Evolutionary conservation across 2,329 filamentous ascomycete species (phyloP).

Genomic region (Aspergillus carbonarius): DNA sequence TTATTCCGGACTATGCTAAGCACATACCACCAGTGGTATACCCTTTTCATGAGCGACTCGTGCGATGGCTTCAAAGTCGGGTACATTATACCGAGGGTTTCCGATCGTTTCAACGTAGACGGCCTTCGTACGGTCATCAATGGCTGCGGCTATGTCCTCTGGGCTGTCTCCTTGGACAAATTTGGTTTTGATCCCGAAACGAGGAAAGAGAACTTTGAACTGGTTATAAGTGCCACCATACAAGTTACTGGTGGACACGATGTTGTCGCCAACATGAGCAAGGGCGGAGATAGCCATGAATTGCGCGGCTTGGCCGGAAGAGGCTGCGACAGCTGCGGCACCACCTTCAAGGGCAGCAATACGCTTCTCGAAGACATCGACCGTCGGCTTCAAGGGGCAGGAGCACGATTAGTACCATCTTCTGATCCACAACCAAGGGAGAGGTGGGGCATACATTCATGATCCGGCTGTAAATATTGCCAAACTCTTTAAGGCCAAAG

Average conservation of each 20-base stretch:
- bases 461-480: constrained; percentile 97
- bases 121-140: constrained; percentile 91
- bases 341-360: constrained; percentile 95
- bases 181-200: constrained; percentile 84
- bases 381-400: constrained; percentile 65
- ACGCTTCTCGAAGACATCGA: constrained; percentile 94
- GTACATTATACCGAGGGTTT: constrained; percentile 90
- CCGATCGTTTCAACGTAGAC: constrained; percentile 91
- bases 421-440: neutral
- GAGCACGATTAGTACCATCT: neutral
- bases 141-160: constrained; percentile 74
- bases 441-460: constrained; percentile 70
- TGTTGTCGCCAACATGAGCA: constrained; percentile 88
- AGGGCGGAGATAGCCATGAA: constrained; percentile 86
- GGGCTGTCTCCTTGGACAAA: constrained; percentile 80
- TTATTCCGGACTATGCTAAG: neutral
- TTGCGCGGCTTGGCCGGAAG: constrained; percentile 86
- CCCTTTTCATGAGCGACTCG: constrained; percentile 73
- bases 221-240: constrained; percentile 98
- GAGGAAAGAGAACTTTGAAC: constrained; percentile 84
- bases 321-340: constrained; percentile 76
- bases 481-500: constrained; percentile 94
- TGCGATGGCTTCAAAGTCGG: constrained; percentile 83
- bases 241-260: constrained; percentile 83
- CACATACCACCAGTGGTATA: constrained; percentile 61